Base-by-base conservation (phyloP, 768 basidiomycete species). In the Daedaleopsis sinensis region DNA sequence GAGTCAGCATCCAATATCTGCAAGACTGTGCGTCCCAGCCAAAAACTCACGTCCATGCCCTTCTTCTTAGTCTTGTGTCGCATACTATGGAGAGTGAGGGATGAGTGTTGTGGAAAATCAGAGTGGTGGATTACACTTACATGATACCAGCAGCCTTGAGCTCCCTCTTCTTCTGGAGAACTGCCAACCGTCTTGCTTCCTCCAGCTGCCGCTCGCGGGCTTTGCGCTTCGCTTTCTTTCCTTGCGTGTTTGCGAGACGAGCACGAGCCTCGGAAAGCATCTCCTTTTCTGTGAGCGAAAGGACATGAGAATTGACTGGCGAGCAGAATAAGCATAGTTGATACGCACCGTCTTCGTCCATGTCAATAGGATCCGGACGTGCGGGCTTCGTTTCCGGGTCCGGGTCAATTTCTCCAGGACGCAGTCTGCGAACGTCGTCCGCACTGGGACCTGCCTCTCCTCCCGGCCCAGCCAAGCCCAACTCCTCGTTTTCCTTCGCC, bases 181-280 rank as follows among this genome's bases (percentile, higher is more conserved):
- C 93, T 10, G 97, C 97, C 46, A 99, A 77, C 23, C 97, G 83
- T 55, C 96, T 81, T 2, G 97, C 97, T 72, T 99, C 97, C 72
- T 99, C 97, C 39, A 99, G 78, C 70, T 98, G 96, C 61, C 96
- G 90, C 71, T 99, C 97, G 48, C 97, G 86, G 5, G 96, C 97
- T 77, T 98, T 99, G 67, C 97, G 90, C 75, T 99, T 99, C 3
- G 97, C 97, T 76, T 99, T 99, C 76, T 99, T 99, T 38, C 97
- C 97, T 75, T 99, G 97, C 0, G 97, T 99, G 73, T 99, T 99
- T 52, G 97, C 97, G 38, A 99, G 82, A 77, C 97, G 89, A 7
- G 97, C 97, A 67, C 97, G 89, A 32, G 97, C 97, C 75, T 99
- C 97, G 1, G 97, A 98, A 69, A 99, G 78, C 97, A 99, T 98